phyloP scores from a whole-genome alignment of 192 early-diverging fungal genomes.

The Glomus cerebriforme region DNA sequence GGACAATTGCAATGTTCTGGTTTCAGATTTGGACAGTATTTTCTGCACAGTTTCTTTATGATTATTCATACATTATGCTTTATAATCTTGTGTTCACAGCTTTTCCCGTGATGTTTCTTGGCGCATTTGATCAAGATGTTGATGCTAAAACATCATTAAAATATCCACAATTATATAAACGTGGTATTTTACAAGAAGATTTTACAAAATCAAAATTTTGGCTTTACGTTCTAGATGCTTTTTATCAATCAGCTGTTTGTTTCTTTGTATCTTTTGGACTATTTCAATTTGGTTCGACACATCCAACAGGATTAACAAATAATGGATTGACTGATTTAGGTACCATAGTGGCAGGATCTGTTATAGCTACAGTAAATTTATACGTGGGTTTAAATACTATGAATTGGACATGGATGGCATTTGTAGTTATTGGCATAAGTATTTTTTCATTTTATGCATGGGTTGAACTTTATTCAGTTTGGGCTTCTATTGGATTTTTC shows the following conservation, averaged over 20 bases:
- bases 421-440: constrained; percentile 49
- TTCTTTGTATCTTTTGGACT: constrained; percentile 67
- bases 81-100: constrained; percentile 88
- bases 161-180: constrained; percentile 79
- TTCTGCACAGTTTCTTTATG: constrained; percentile 77
- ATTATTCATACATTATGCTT: constrained; percentile 86
- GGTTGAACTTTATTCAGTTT: constrained; percentile 44
- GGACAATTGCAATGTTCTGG: constrained; percentile 87
- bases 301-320: constrained; percentile 45
- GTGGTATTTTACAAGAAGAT: constrained; percentile 69
- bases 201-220: constrained; percentile 79
- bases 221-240: constrained; percentile 67
- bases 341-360: constrained; percentile 70
- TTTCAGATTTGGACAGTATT: constrained; percentile 89
- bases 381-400: constrained; percentile 75
- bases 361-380: constrained; percentile 75
- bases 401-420: constrained; percentile 75
- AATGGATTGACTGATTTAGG: constrained; percentile 72
- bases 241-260: constrained; percentile 72
- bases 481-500: constrained; percentile 49
- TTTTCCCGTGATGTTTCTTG: constrained; percentile 73
- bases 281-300: constrained; percentile 49
- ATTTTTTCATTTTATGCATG: constrained; percentile 43
- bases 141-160: constrained; percentile 62
- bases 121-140: constrained; percentile 87